phyloP scores from a whole-genome alignment of 495 filamentous ascomycete species.

The Lasiosphaeria miniovina region DNA sequence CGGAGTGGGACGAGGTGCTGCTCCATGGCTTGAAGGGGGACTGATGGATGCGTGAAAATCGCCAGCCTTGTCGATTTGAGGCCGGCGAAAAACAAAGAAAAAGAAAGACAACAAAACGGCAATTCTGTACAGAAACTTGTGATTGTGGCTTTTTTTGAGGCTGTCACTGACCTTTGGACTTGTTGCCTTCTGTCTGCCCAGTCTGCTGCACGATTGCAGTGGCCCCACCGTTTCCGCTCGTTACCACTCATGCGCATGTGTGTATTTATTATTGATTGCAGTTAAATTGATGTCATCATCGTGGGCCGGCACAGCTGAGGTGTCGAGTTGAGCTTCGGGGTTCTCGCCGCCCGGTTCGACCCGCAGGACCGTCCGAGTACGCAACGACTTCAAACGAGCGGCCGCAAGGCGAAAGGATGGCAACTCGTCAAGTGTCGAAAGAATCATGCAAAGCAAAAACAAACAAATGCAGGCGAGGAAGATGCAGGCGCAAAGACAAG shows the following conservation, averaged over 20 bases:
- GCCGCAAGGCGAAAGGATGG: not conserved
- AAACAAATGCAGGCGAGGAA: slow-evolving; percentile 9
- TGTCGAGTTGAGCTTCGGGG: slow-evolving; percentile 9
- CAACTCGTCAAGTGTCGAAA: not conserved
- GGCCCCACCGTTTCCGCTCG: slow-evolving; percentile 9
- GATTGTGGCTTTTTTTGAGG: slow-evolving; percentile 25
- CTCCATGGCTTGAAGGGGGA: not conserved
- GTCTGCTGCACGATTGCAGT: slow-evolving; percentile 8
- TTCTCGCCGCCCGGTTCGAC: slow-evolving; percentile 11
- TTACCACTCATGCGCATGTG: slow-evolving; percentile 3
- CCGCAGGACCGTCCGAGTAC: slow-evolving; percentile 3
- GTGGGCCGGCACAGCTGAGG: slow-evolving; percentile 18
- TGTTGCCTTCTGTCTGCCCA: not conserved
- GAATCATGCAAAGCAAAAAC: not conserved
- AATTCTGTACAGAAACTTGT: slow-evolving; percentile 7
- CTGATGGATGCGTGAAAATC: not conserved
- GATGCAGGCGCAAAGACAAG: not conserved
- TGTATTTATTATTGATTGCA: slow-evolving; percentile 27
- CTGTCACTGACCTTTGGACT: slow-evolving; percentile 28
- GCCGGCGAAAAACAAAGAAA: slow-evolving; percentile 8
- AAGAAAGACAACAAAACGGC: slow-evolving; percentile 1
- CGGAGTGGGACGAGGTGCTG: not conserved
- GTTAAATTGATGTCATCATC: slow-evolving; percentile 29
- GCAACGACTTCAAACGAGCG: slow-evolving; percentile 3
- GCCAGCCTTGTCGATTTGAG: slow-evolving; percentile 12